Conservation (phyloP, 139 green algal genomes). For the Chloropicon primus region DNA sequence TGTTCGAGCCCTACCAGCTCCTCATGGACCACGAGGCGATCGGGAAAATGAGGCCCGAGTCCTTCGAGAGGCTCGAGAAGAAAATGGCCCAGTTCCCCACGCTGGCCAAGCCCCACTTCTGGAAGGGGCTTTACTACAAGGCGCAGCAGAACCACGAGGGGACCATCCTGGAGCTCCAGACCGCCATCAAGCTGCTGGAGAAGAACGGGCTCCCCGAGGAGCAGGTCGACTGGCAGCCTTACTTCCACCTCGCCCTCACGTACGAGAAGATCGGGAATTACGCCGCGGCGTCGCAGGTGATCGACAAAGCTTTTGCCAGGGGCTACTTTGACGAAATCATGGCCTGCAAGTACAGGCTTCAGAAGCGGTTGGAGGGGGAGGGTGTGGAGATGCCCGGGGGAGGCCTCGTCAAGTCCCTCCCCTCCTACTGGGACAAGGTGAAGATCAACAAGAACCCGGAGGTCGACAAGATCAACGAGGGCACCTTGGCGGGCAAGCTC, state of each 20-base stretch:
- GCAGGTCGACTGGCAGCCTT: conserved; percentile 4
- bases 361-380: background rate
- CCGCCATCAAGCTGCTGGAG: background rate
- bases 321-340: conserved; percentile 17
- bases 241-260: conserved; percentile 10
- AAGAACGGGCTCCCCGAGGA: background rate
- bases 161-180: conserved; percentile 6
- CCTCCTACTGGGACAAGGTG: conserved; percentile 7
- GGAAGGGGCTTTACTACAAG: conserved; percentile 7
- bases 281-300: background rate
- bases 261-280: conserved; percentile 9
- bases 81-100: conserved; percentile 16
- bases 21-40: conserved; percentile 21
- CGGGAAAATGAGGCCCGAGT: conserved; percentile 9
- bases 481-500: conserved; percentile 9
- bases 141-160: conserved; percentile 1
- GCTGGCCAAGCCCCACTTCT: conserved; percentile 16
- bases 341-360: conserved; percentile 11
- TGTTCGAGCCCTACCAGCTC: conserved; percentile 22
- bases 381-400: background rate
- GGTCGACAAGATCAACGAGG: background rate
- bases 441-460: conserved; percentile 4
- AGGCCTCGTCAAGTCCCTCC: background rate
- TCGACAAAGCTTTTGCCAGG: conserved; percentile 15
- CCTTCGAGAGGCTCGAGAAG: conserved; percentile 8